Conservation (phyloP, 768 basidiomycete genomes). For the Strobilomyces dryophilus region DNA sequence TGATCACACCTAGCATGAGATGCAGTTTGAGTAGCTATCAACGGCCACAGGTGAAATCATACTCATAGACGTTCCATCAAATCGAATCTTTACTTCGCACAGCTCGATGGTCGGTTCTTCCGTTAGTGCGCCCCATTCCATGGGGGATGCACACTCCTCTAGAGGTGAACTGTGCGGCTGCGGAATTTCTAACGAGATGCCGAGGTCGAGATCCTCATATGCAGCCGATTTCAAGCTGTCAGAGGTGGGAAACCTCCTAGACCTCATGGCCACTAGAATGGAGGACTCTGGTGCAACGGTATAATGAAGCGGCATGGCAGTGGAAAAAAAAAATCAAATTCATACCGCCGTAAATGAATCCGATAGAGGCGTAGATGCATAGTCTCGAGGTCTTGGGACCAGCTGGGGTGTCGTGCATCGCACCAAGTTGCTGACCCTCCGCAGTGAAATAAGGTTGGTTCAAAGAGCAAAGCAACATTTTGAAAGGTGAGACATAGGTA, state of each 20-base stretch:
- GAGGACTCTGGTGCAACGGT: conserved; percentile 41
- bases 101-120: conserved; percentile 60
- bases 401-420: conserved; percentile 26
- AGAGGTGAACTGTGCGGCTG: conserved; percentile 9
- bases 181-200: conserved; percentile 24
- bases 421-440: conserved; percentile 33
- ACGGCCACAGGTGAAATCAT: conserved; percentile 15
- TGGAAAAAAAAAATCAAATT: too few species aligned
- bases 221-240: conserved; percentile 24
- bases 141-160: conserved; percentile 22
- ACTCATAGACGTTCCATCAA: conserved; percentile 45
- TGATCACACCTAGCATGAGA: conserved; percentile 34
- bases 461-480: conserved; percentile 48
- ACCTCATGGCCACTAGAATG: conserved; percentile 61
- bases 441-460: conserved; percentile 34
- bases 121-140: conserved; percentile 51
- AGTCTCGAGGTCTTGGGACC: conserved; percentile 39
- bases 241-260: conserved; percentile 43
- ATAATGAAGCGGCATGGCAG: not conserved
- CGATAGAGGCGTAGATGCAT: conserved; percentile 58
- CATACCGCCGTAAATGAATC: conserved; percentile 55
- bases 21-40: conserved; percentile 1
- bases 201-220: conserved; percentile 43
- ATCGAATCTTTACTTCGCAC: conserved; percentile 53
- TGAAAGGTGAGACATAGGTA: conserved; percentile 40